Evolutionary conservation across 495 filamentous ascomycete genomes (phyloP).

Genomic region (Sphaerosporella brunnea): DNA sequence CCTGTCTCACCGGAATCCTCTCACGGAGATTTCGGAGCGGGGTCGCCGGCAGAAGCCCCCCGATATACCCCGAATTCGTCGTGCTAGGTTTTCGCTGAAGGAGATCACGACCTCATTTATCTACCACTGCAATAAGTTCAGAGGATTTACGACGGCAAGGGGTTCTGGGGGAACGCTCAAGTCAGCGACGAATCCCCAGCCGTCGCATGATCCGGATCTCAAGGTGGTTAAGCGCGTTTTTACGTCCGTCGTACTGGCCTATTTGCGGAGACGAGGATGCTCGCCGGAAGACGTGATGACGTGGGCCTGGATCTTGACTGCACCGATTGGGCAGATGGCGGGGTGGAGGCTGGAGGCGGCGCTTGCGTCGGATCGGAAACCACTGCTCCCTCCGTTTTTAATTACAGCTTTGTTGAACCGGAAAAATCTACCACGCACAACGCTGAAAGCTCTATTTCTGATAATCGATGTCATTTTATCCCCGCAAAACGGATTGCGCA

Average conservation of each 20-base stretch:
- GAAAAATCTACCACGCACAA: constrained; percentile 27
- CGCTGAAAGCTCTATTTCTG: constrained; percentile 31
- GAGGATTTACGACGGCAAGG: neutral
- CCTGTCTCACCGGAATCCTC: constrained; percentile 8
- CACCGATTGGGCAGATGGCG: constrained; percentile 29
- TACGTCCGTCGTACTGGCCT: constrained; percentile 18
- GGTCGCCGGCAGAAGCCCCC: neutral
- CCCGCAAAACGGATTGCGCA: constrained; percentile 25
- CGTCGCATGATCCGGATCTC: constrained; percentile 12
- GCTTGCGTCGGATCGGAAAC: neutral
- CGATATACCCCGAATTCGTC: neutral
- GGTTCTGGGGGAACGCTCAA: too few relatives aligned
- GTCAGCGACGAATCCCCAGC: neutral
- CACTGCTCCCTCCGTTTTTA: constrained; percentile 33
- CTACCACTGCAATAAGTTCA: constrained; percentile 2
- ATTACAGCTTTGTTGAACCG: constrained; percentile 35
- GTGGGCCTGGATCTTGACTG: constrained; percentile 43
- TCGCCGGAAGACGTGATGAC: constrained; percentile 34
- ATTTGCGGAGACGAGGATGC: constrained; percentile 30
- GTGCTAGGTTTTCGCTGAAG: constrained; percentile 6
- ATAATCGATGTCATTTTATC: constrained; percentile 22
- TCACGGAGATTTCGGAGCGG: neutral
- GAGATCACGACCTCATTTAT: constrained; percentile 14
- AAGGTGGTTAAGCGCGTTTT: constrained; percentile 29
- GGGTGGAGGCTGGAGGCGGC: constrained; percentile 26